Evolutionary conservation across 169 alveolate species (phyloP), one percentile per base, ranked within the genome.

Genomic region (Plasmodium cynomolgi): DNA sequence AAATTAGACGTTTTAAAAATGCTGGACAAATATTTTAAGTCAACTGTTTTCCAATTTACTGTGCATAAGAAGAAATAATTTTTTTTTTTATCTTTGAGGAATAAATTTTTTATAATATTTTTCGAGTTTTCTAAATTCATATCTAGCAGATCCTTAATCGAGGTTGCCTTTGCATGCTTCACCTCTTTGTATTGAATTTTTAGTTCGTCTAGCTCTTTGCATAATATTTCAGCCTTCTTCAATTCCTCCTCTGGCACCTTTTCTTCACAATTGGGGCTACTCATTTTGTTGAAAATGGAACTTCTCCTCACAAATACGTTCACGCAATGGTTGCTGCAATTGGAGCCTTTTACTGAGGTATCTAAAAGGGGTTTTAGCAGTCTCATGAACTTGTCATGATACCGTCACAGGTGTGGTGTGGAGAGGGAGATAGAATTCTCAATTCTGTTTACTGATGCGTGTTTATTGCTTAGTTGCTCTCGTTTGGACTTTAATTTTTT

Each of bases 1-100:
- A 97, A 91, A 47, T 95, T 95, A 77, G 92, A 84, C n/a, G 97
- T 97, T 3, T 96, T 93, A 71, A 97, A 93, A 41, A 74, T 75
- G 83, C 88, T 85, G 81, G 96, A 86, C 31, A 97, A 81, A 84
- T 88, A 82, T 81, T 96, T 96, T 91, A 96, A 81, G 41, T 96
- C 96, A 11, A 95, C 86, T 37, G 81, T 79, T 71, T 95, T 95
- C 96, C 92, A 85, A 9, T 83, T 44, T 31, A 71, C 92, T 17
- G 96, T 90, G n/a, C 95, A 68, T 79, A 95, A 79, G 84, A 90
- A 93, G 84, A 95, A 92, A 41, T 84, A 77, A n/a, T 93, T 91
- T 71, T 93, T 93, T 58, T 86, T 86, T 84, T 95, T 95, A 93
- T 95, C 97, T 90, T 95, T 95, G 90, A 95, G 56, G 83, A 95